Base-by-base conservation (phyloP, 192 early-diverging fungal species). In the Coemansia sp. region DNA sequence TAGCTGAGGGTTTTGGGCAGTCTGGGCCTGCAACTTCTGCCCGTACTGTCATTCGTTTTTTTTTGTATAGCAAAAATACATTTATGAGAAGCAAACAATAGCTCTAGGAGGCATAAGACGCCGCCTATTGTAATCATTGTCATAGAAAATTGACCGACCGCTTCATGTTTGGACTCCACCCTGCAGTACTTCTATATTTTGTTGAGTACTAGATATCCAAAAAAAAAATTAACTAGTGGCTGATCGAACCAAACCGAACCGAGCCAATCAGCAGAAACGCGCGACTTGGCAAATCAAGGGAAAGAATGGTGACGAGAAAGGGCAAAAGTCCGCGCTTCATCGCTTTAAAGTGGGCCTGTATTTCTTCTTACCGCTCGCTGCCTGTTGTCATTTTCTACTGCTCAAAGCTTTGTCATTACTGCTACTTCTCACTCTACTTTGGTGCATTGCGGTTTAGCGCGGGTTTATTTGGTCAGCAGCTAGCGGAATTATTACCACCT, bases 391-490 rank as follows among this genome's bases (percentile, higher is more conserved):
- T 1, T 16, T 44, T 44, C 14, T 44, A 44, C 38, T 44, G 38
- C 38, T 4, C 8, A 16, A 44, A 44, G 14, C 14, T 16, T 14
- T 16, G 38, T 16, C 14, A 14, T 44, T 44, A 44, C 38, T 44
- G 38, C 14, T 3, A 4, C 4, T 48, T 30, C 54, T 25, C 28
- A 32, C 47, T 47, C 5, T 21, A 30, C 41, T 49, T 48, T 56
- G 28, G 49, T 24, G 34, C 58, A 22, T 47, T 64, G n/a, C 52
- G 18, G 41, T 53, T 63, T 54, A 16, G 38, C 12, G 38, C 7
- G 38, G 38, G 9, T 44, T 3, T 44, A 44, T 44, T 16, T 16
- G 12, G 38, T 16, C 38, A 44, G 38, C 38, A 16, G 38, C 38
- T 44, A 44, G 12, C 16, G 14, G 0, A 44, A 44, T 31, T 69